phyloP scores from a whole-genome alignment of 1,284 basidiomycete species.

The Leccinum insolens region DNA sequence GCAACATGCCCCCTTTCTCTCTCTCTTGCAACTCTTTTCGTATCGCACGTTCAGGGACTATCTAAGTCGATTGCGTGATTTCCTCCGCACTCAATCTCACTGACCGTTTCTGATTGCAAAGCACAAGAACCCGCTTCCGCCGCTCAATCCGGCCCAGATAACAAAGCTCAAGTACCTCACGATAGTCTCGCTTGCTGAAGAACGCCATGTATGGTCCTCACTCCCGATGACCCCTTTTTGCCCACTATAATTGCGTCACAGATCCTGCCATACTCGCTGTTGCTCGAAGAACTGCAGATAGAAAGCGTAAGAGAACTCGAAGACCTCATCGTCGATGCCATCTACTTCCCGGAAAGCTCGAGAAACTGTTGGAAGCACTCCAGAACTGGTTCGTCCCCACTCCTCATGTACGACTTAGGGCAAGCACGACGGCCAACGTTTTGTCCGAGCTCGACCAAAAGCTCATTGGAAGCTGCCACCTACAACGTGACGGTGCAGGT shows the following conservation, averaged over 20 bases:
- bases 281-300: conserved; percentile 71
- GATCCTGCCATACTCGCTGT: conserved; percentile 75
- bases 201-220: conserved; percentile 62
- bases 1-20: conserved; percentile 59
- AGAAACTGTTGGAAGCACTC: conserved; percentile 61
- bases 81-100: background rate
- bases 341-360: conserved; percentile 81
- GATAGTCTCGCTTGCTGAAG: conserved; percentile 78
- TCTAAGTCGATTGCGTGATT: conserved; percentile 43
- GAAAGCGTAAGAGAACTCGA: conserved; percentile 84
- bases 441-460: conserved; percentile 57
- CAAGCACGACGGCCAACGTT: conserved; percentile 67
- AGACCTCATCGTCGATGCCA: conserved; percentile 93
- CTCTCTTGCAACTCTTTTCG: conserved; percentile 83
- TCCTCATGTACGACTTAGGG: conserved; percentile 47
- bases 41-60: conserved; percentile 88
- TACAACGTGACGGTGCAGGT: conserved; percentile 31
- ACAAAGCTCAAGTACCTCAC: conserved; percentile 92
- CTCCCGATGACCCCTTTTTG: background rate
- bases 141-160: conserved; percentile 71
- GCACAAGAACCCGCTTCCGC: conserved; percentile 65
- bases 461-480: conserved; percentile 37
- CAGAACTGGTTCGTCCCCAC: conserved; percentile 67
- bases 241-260: conserved; percentile 31
- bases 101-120: conserved; percentile 42